Base-by-base conservation (phyloP, 108 stramenopile genomes). In the Nitzschia sp. region DNA sequence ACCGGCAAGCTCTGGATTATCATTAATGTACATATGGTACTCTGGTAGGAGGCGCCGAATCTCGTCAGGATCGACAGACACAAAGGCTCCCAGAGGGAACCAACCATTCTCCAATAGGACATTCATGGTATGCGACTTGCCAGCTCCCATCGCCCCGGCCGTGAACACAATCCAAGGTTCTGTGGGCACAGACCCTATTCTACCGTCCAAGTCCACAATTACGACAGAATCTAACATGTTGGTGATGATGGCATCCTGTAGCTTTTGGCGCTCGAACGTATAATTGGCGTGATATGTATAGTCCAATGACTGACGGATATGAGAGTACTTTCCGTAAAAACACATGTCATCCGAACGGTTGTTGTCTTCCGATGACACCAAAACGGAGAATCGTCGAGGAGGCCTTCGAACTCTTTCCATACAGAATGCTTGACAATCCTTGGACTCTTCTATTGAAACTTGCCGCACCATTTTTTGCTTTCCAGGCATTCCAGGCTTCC, bases 121-220 rank as follows among this genome's bases (percentile, higher is more conserved):
- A 34, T 76, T 67, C 67, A 97, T 90, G 17, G 90, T 90, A 62
- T 95, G 82, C 19, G 68, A 70, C 89, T 97, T 51, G 83, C 96
- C 77, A 50, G 73, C 72, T 51, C 93, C 92, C 96, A 96, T 96
- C 11, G 91, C 91, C 8, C 96, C 96, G 10, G 93, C 95, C 29
- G 95, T 96, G 68, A 95, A 95, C 8, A 86, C 87, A 51, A 90
- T 77, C 87, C 87, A 94, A 29, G 93, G 93, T 43, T 94, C 87
- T 11, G 88, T 90, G 8, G 93, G 90, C 14, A 88, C 86, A 39
- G 77, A 83, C 41, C 93, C 90, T 21, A 85, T 60, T 22, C 77
- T 55, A 10, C 89, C 89, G 71, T 88, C 77, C 24, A 76, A 67
- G 64, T 94, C 93, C 8, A 68, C 55, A 17, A 94, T 82, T 7